A percentile compares a stretch with the other conserved stretches of the same genome.
phyloP scores from a whole-genome alignment of 495 filamentous ascomycete species.

The Penicillium argentinense region DNA sequence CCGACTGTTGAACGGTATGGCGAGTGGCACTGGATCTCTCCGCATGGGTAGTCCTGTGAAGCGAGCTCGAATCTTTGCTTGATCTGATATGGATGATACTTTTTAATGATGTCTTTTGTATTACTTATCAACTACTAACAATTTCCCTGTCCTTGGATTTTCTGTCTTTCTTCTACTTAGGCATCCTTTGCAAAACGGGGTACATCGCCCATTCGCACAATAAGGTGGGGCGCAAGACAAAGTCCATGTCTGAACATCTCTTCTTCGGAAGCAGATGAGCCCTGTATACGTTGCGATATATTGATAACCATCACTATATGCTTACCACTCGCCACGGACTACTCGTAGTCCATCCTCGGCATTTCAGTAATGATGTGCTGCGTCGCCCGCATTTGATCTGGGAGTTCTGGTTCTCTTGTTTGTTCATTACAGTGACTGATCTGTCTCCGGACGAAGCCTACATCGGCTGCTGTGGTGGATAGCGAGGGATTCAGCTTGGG shows the following conservation, averaged over 20 bases:
- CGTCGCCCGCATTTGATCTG: conserved; percentile 14
- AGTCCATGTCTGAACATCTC: conserved; percentile 55
- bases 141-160: background rate
- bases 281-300: conserved; percentile 62
- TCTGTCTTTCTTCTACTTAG: conserved; percentile 4
- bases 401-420: conserved; percentile 6
- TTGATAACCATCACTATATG: conserved; percentile 32
- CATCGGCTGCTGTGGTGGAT: conserved; percentile 20
- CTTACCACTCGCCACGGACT: conserved; percentile 7
- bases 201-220: conserved; percentile 43
- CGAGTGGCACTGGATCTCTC: conserved; percentile 29
- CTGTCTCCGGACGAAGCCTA: conserved; percentile 22
- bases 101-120: conserved; percentile 13
- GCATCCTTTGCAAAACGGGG: background rate
- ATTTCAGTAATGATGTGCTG: too few relatives aligned
- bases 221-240: conserved; percentile 60
- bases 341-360: conserved; percentile 4
- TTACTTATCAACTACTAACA: conserved; percentile 8
- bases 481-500: conserved; percentile 8
- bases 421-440: conserved; percentile 18
- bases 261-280: conserved; percentile 44
- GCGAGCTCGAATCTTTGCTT: conserved; percentile 42
- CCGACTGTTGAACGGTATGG: conserved; percentile 48
- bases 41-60: conserved; percentile 43
- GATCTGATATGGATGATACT: conserved; percentile 32